Conservation (phyloP, 2,329 filamentous ascomycete species). For the Leptosphaerulina australis region DNA sequence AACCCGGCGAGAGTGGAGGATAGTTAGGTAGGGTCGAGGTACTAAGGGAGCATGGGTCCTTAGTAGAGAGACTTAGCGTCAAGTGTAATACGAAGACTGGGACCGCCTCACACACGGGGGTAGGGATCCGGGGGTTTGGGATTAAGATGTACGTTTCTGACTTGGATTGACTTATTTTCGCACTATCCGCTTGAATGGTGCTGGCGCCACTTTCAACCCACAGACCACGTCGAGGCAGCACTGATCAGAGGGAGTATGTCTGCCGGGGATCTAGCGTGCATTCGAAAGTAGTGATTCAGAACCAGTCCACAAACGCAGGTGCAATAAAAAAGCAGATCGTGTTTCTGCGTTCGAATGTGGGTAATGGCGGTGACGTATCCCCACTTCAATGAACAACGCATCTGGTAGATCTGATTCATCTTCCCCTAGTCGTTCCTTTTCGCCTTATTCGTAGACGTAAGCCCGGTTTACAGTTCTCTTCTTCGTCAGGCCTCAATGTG, state of each 20-base stretch:
- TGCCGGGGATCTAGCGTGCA: constrained; percentile 37
- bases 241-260: constrained; percentile 40
- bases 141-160: constrained; percentile 41
- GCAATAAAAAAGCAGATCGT: constrained; percentile 39
- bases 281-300: constrained; percentile 38
- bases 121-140: constrained; percentile 46
- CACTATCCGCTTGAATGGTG: constrained; percentile 42
- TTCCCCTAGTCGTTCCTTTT: constrained; percentile 35
- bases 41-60: constrained; percentile 36
- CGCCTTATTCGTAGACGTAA: constrained; percentile 28
- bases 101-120: constrained; percentile 41
- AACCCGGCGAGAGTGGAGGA: constrained; percentile 43
- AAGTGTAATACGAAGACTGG: constrained; percentile 40
- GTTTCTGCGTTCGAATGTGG: constrained; percentile 23
- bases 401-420: constrained; percentile 25
- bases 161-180: constrained; percentile 23
- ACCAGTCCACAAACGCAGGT: constrained; percentile 30
- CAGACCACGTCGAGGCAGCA: constrained; percentile 34
- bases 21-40: constrained; percentile 35
- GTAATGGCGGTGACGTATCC: constrained; percentile 43
- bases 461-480: constrained; percentile 37
- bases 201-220: constrained; percentile 46
- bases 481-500: constrained; percentile 39
- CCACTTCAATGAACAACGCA: constrained; percentile 34
- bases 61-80: constrained; percentile 43